A percentile compares a stretch with the other conserved stretches of the same genome.
Conservation (phyloP, 129 eudicot genomes). For the Apium graveolens region DNA sequence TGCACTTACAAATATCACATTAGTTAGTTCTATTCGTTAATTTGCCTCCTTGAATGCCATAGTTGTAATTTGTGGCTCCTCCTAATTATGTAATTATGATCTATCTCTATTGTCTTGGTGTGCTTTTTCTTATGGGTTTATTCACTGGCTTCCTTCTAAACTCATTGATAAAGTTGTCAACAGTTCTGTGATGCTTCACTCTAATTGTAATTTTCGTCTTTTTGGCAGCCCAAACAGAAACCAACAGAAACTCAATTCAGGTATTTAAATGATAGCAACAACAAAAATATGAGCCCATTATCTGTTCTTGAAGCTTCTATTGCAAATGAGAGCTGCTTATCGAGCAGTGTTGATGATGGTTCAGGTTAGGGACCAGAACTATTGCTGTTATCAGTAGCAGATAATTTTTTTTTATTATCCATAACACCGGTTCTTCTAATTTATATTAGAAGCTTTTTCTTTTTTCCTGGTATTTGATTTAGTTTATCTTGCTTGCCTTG, state of each 20-base stretch:
- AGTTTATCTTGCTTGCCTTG: neutral
- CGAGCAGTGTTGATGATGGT: constrained; percentile 66
- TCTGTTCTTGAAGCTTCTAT: constrained; percentile 85
- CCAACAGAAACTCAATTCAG: constrained; percentile 22
- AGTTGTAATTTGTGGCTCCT: neutral
- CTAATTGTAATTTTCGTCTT: constrained; percentile 3
- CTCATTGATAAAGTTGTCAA: neutral
- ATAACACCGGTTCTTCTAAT: neutral
- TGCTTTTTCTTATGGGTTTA: neutral
- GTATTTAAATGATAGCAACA: constrained; percentile 14
- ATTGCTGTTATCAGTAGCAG: neutral
- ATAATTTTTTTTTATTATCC: neutral
- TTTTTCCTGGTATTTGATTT: constrained; percentile 1
- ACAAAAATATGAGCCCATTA: constrained; percentile 71
- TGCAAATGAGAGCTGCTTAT: constrained; percentile 73
- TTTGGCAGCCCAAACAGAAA: constrained; percentile 32
- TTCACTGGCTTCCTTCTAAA: neutral
- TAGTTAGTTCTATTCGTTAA: neutral
- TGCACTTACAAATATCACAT: neutral
- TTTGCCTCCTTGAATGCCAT: neutral
- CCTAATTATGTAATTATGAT: neutral
- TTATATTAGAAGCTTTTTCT: neutral
- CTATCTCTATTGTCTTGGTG: neutral
- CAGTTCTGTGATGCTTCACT: neutral
- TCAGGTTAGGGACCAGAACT: constrained; percentile 33